Base-by-base conservation (phyloP, 2,329 filamentous ascomycete species). In the Clathrospora elynae region DNA sequence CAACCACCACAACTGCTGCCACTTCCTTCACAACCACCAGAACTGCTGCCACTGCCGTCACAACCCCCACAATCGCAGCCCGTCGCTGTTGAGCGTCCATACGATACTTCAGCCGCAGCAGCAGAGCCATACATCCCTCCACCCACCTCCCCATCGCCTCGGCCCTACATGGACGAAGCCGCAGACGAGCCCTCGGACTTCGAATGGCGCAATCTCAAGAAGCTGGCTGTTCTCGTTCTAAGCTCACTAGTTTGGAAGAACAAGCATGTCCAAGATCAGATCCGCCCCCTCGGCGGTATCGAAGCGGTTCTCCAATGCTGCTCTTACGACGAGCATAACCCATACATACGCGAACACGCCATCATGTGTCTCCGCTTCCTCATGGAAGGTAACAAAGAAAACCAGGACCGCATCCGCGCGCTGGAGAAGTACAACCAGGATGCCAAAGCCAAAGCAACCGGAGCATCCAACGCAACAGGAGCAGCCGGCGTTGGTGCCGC, bases 191-290 rank as follows among this genome's bases (percentile, higher is more conserved):
- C 83, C 0, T 80, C 78, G 0, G 82, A 84, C 54, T 86, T 85
- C 46, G 82, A 85, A 66, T 86, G 83, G 83, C 87, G 73, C 71
- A 95, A 93, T 41, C 85, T 96, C 60, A 97, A 97, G 73, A 93
- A 90, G 34, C 84, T 96, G 46, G 90, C 95, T 28, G 87, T 97
- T 9, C 85, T 93, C 35, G 93, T 96, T 23, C 81, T 97, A 8
- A 91, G 89, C 0, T 90, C 87, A 0, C 81, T 97, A 0, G 84
- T 96, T 3, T 95, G 93, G 78, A 93, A 93, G 34, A 89, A 87
- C 57, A 80, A 86, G 1, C 81, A 83, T 6, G 91, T 96, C 0
- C 92, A 97, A 70, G 83, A 87, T 58, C 92, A 96, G 67, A 88
- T 97, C 50, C 82, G 95, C 30, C 81, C 84, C 34, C 83, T 92